Base-by-base conservation (phyloP, 176 grass and related monocot species). In the Aegilops bicornis region DNA sequence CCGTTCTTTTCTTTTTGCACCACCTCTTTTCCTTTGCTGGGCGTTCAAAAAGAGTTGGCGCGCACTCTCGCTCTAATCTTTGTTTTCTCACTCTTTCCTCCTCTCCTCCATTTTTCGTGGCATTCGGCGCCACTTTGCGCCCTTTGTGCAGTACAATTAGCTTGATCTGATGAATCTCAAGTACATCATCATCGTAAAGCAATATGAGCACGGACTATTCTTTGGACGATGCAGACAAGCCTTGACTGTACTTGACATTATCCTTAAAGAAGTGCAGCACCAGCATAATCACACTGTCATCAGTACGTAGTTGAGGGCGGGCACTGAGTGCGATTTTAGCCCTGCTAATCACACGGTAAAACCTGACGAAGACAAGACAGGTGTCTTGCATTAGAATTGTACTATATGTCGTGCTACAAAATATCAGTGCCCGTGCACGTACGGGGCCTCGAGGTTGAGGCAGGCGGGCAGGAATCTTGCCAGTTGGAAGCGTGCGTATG, bases 31-130 rank as follows among this genome's bases (percentile, higher is more conserved):
- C 7, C 14, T 75, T 37, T 69, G n/a, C n/a, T n/a, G n/a, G n/a
- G n/a, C 36, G 88, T 89, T 89, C 83, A 82, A 89, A 89, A 89
- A 43, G 50, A 86, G 78, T 86, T 82, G 78, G 88, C 87, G 76
- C 87, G 76, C 68, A 10, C n/a, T n/a, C 31, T 82, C 11, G 31
- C 73, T 35, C 56, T 65, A 7, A 8, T 39, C 31, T n/a, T 0
- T 13, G 8, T 70, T 40, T 37, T 35, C 47, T 59, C 50, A 0
- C 7, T 16, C 48, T 25, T 83, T 72, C 42, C 16, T n/a, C n/a
- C n/a, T n/a, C n/a, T n/a, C n/a, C n/a, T 7, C 39, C 52, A 73
- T 30, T 30, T 24, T 59, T 23, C 16, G 24, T 74, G 76, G 40
- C 32, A n/a, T 42, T 62, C 22, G 40, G 22, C 69, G 8, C 30